Evolutionary conservation across 2,329 filamentous ascomycete genomes (phyloP).

Genomic region (Teratosphaeria viscida): DNA sequence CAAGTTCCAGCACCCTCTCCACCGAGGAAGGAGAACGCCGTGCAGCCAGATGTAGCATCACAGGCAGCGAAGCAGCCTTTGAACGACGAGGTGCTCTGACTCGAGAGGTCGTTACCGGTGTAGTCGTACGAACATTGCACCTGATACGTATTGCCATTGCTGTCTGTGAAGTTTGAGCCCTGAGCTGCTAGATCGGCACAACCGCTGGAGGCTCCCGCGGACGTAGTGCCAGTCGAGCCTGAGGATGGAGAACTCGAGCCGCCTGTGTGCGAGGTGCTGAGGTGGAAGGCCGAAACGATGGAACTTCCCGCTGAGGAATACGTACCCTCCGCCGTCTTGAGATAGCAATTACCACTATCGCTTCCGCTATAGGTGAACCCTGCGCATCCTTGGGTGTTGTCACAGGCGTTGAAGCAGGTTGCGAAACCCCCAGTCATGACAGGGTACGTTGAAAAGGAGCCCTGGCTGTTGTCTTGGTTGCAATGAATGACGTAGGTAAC

Average conservation of each 20-base stretch:
- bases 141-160: constrained; percentile 3
- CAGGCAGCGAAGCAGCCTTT: constrained; percentile 6
- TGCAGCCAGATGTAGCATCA: constrained; percentile 6
- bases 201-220: neutral
- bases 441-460: neutral
- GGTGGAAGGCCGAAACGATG: constrained; percentile 1
- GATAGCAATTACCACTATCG: constrained; percentile 7
- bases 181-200: constrained; percentile 1
- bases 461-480: constrained; percentile 2
- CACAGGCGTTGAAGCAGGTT: constrained; percentile 5
- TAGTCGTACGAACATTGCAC: constrained; percentile 6
- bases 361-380: constrained; percentile 6
- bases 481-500: constrained; percentile 4
- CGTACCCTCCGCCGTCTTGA: constrained; percentile 3
- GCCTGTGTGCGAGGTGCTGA: neutral
- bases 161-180: constrained; percentile 4
- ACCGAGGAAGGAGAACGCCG: constrained; percentile 7
- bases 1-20: constrained; percentile 6
- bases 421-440: constrained; percentile 3
- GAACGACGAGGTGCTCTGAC: neutral
- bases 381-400: constrained; percentile 1
- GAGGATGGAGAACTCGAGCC: neutral
- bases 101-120: neutral
- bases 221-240: neutral
- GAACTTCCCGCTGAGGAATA: neutral